Conservation (phyloP, 768 basidiomycete genomes). For the Trametes cingulata region DNA sequence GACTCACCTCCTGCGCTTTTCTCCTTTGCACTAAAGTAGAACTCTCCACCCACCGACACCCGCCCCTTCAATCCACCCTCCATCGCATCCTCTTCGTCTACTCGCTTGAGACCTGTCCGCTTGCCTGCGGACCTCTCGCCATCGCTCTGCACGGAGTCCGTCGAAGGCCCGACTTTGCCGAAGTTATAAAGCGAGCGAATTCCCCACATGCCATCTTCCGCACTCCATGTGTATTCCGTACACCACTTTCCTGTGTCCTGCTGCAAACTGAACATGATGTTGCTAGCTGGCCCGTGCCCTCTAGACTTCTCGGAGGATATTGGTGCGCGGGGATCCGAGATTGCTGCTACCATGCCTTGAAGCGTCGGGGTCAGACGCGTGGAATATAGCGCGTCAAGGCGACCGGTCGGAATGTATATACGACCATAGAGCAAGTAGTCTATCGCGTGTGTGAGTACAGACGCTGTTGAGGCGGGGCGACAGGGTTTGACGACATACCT, state of each 20-base stretch:
- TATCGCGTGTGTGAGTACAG: conserved; percentile 38
- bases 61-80: conserved; percentile 90
- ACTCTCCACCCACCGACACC: conserved; percentile 88
- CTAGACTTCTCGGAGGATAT: conserved; percentile 43
- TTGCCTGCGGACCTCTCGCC: conserved; percentile 26
- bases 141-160: conserved; percentile 38
- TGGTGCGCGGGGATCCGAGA: conserved; percentile 73
- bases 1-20: conserved; percentile 87
- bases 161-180: conserved; percentile 57
- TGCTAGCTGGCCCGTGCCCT: conserved; percentile 48
- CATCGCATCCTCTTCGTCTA: conserved; percentile 93
- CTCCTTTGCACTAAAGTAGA: conserved; percentile 93
- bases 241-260: conserved; percentile 93
- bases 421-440: conserved; percentile 95
- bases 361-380: conserved; percentile 75
- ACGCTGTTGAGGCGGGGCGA: too few relatives aligned
- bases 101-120: conserved; percentile 51
- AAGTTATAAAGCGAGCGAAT: conserved; percentile 89
- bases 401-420: conserved; percentile 83
- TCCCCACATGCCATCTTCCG: conserved; percentile 94
- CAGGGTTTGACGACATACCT: conserved; percentile 63
- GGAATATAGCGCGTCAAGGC: conserved; percentile 89
- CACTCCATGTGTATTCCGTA: conserved; percentile 92
- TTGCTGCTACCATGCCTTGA: conserved; percentile 82
- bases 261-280: conserved; percentile 82